Percentiles rank a stretch among this genome's conserved stretches.
Evolutionary conservation across 2,329 filamentous ascomycete genomes (phyloP).

Genomic region (Purpureocillium takamizusanense): DNA sequence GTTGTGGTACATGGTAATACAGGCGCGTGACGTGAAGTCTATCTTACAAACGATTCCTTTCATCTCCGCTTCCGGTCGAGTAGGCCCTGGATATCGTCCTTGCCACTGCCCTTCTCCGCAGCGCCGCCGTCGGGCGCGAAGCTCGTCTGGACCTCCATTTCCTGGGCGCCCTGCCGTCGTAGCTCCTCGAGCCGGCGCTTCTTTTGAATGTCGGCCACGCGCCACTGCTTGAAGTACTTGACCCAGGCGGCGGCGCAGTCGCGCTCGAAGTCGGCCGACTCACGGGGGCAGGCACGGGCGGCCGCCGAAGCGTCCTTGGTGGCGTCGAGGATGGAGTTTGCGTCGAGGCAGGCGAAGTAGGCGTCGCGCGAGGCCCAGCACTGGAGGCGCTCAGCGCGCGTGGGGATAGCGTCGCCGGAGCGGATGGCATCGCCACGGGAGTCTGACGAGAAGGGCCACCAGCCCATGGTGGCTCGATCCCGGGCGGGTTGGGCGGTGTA

Average conservation of each 20-base stretch:
- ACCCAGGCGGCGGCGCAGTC: slow-evolving; percentile 92
- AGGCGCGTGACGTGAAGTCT: too few species aligned
- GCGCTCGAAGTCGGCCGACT: slow-evolving; percentile 58
- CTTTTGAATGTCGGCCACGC: slow-evolving; percentile 86
- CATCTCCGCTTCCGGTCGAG: slow-evolving; percentile 19
- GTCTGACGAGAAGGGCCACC: slow-evolving; percentile 34
- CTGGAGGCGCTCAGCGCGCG: slow-evolving; percentile 66
- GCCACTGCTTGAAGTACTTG: slow-evolving; percentile 94
- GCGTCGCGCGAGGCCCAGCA: slow-evolving; percentile 88
- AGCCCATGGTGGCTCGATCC: slow-evolving; percentile 36
- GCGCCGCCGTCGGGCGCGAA: slow-evolving; percentile 26
- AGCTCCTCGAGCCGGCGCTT: slow-evolving; percentile 69
- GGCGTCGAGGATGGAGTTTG: slow-evolving; percentile 68
- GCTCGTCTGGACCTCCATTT: slow-evolving; percentile 36
- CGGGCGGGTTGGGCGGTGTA: too few species aligned
- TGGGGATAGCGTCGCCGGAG: slow-evolving; percentile 62
- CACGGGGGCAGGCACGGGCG: slow-evolving; percentile 27
- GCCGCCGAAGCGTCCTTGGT: slow-evolving; percentile 31
- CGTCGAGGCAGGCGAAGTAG: slow-evolving; percentile 84
- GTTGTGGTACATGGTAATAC: background rate
- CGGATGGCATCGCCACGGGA: slow-evolving; percentile 46
- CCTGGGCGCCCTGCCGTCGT: slow-evolving; percentile 60
- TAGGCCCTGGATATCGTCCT: slow-evolving; percentile 29
- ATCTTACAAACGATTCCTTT: too few species aligned
- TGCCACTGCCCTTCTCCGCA: slow-evolving; percentile 19